Base-by-base conservation (phyloP, 768 basidiomycete genomes). In the Multifurca ochricompacta region DNA sequence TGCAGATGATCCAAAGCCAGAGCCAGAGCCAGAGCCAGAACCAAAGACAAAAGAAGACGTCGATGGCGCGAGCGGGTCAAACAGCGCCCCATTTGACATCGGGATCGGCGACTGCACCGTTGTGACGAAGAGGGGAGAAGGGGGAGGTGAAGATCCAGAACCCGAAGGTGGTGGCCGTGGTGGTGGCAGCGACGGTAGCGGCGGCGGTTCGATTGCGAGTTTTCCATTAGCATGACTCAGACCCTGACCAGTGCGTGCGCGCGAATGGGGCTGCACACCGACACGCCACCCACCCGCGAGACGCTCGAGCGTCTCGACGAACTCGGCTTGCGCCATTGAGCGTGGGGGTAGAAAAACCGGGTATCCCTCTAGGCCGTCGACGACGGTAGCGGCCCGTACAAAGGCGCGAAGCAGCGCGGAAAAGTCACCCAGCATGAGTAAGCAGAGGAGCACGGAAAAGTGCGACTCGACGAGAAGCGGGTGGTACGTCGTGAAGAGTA, bases 321-420 rank as follows among this genome's bases (percentile, higher is more conserved):
- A 92, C 69, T 93, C 90, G 9, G 89, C 89, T 64, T 94, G 91
- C 0, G 85, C 82, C 85, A 92, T 89, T 11, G 88, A 90, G 30
- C 91, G 75, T 13, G 91, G 87, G 8, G 89, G 87, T 0, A 90
- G 71, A 68, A 94, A 94, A 43, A 94, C 76, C 7, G 91, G 91
- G 67, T 89, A 91, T 0, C 91, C 90, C 65, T 92, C 91, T 36
- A 92, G 75, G 2, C 85, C 84, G 55, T 92, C 87, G 7, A 92
- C 80, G 23, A 90, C 70, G 11, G 76, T 69, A 0, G 87, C 83
- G 2, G 84, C 76, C 50, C 77, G 80, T 28, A 78, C 70, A 62
- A 92, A 91, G 0, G 79, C 76, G 7, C 78, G 75, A 10, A 90
- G 69, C 28, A 90, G 69, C 10, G 70, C 68, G 2, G 73, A 63